Percentiles rank a stretch among this genome's conserved stretches.
phyloP scores from a whole-genome alignment of 2,329 filamentous ascomycete species.

The Neoscytalidium dimidiatum region DNA sequence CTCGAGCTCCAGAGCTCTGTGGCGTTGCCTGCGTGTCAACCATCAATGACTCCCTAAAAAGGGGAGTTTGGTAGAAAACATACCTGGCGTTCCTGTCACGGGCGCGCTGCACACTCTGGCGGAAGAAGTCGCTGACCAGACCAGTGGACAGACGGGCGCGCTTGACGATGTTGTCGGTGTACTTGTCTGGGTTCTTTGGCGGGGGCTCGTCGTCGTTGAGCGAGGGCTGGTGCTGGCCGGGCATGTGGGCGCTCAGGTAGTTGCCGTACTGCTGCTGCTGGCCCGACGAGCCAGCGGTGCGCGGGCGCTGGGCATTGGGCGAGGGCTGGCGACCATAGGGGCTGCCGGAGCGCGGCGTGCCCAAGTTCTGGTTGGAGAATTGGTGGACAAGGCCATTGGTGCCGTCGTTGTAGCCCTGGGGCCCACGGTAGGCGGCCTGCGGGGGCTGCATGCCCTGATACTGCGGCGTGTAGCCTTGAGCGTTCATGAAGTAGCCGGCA shows the following conservation, averaged over 20 bases:
- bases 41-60: background rate
- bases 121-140: slow-evolving; percentile 81
- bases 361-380: slow-evolving; percentile 93
- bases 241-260: slow-evolving; percentile 71
- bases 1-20: slow-evolving; percentile 88
- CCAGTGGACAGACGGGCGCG: slow-evolving; percentile 66
- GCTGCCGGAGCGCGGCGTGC: slow-evolving; percentile 65
- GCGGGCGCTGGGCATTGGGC: slow-evolving; percentile 70
- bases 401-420: slow-evolving; percentile 70
- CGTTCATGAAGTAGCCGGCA: slow-evolving; percentile 52
- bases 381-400: slow-evolving; percentile 93
- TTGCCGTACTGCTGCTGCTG: slow-evolving; percentile 62
- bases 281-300: slow-evolving; percentile 73
- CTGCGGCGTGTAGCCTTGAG: slow-evolving; percentile 51
- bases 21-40: slow-evolving; percentile 27
- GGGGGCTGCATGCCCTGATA: slow-evolving; percentile 52
- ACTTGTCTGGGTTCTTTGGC: slow-evolving; percentile 77
- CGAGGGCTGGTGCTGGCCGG: slow-evolving; percentile 56
- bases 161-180: slow-evolving; percentile 83
- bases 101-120: slow-evolving; percentile 95
- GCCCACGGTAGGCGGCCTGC: slow-evolving; percentile 59
- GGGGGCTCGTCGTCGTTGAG: slow-evolving; percentile 69
- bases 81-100: slow-evolving; percentile 94
- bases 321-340: slow-evolving; percentile 71
- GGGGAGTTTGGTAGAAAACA: slow-evolving; percentile 29